These are phyloP conservation scores for Crithidia acanthocephali DNA, from an alignment of 208 protist genomes.

Conservation along the genomic window DNA sequence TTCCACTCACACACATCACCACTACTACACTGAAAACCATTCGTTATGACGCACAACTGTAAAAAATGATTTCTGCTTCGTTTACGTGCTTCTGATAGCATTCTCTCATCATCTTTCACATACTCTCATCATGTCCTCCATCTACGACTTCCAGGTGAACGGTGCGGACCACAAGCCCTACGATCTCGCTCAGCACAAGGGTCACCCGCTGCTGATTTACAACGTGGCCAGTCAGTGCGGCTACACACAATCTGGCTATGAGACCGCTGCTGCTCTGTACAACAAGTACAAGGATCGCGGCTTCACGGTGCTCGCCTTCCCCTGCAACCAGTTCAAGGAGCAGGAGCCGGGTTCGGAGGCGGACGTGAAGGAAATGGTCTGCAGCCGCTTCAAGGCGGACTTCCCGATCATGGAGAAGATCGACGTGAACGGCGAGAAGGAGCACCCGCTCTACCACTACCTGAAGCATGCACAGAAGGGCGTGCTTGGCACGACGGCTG, in stretches of 20 bases:
- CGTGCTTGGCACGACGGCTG: constrained; percentile 53
- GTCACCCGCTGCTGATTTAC: constrained; percentile 89
- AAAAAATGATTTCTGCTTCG: no score
- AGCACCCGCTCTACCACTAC: constrained; percentile 80
- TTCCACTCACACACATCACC: no score
- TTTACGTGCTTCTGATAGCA: no score
- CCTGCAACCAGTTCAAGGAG: constrained; percentile 91
- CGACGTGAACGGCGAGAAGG: constrained; percentile 86
- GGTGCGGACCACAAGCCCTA: constrained; percentile 73
- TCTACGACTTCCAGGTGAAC: constrained; percentile 83
- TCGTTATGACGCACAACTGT: no score
- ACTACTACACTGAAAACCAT: no score
- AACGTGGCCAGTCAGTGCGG: constrained; percentile 94
- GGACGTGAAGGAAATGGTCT: constrained; percentile 75
- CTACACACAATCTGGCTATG: constrained; percentile 84
- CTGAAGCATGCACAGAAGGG: constrained; percentile 81
- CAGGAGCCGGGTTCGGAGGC: constrained; percentile 82
- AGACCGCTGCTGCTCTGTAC: constrained; percentile 77
- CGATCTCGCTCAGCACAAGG: constrained; percentile 85
- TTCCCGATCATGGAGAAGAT: constrained; percentile 93
- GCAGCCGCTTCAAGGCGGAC: constrained; percentile 54
- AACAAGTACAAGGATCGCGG: constrained; percentile 86
- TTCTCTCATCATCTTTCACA: no score
- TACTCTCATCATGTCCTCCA: no score
- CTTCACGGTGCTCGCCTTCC: constrained; percentile 92